Conservation (phyloP, 73 alveolate genomes). For the Tetrahymena borealis region DNA sequence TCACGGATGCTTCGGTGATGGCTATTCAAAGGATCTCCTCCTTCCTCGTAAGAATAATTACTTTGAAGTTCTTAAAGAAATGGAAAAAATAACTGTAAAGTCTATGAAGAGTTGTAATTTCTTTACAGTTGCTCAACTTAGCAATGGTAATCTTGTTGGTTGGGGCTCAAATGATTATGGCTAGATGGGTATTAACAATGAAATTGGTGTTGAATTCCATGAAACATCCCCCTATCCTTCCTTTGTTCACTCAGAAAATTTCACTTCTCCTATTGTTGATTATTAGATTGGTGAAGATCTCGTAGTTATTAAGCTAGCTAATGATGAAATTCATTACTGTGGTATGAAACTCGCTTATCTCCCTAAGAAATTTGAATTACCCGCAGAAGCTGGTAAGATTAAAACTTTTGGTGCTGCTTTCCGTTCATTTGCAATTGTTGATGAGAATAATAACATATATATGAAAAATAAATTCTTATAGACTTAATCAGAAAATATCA, state of each 20-base stretch:
- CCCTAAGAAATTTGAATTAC: slow-evolving; percentile 16
- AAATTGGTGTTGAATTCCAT: slow-evolving; percentile 40
- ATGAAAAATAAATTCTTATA: slow-evolving; percentile 18
- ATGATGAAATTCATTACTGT: slow-evolving; percentile 25
- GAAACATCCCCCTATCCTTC: slow-evolving; percentile 41
- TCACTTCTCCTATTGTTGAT: slow-evolving; percentile 15
- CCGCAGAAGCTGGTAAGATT: slow-evolving; percentile 14
- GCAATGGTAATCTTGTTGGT: slow-evolving; percentile 63
- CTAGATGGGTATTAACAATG: slow-evolving; percentile 64
- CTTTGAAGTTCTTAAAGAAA: slow-evolving; percentile 29
- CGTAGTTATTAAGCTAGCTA: slow-evolving; percentile 11
- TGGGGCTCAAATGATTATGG: slow-evolving; percentile 92
- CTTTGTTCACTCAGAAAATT: neutral
- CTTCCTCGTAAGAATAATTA: slow-evolving; percentile 17
- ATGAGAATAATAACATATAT: slow-evolving; percentile 19
- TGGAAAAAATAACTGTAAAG: neutral
- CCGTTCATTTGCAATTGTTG: slow-evolving; percentile 24
- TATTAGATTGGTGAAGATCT: slow-evolving; percentile 31
- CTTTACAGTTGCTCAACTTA: slow-evolving; percentile 51
- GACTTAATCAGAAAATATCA: slow-evolving; percentile 7
- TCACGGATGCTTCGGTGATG: slow-evolving; percentile 47
- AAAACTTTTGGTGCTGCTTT: slow-evolving; percentile 18
- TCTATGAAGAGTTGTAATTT: slow-evolving; percentile 42
- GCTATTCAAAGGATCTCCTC: slow-evolving; percentile 14
- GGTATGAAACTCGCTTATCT: slow-evolving; percentile 28